phyloP scores from a whole-genome alignment of 805 yeast genomes.

The Candida orba region DNA sequence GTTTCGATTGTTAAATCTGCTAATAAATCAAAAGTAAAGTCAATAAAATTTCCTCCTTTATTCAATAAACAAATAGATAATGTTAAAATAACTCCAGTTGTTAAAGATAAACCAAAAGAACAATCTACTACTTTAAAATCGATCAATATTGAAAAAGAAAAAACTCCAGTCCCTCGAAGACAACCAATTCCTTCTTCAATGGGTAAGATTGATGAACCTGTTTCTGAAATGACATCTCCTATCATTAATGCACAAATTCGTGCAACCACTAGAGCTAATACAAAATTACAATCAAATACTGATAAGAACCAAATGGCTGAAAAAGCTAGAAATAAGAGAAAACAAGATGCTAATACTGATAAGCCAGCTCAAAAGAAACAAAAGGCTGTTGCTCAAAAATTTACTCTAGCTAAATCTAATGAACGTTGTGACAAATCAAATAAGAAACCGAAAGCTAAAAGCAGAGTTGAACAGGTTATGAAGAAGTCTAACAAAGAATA shows the following conservation, averaged over 20 bases:
- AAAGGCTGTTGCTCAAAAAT: no score
- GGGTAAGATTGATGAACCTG: constrained; percentile 3
- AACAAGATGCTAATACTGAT: neutral
- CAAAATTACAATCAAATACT: neutral
- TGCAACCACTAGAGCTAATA: constrained; percentile 12
- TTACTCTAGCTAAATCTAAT: no score
- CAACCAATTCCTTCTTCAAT: constrained; percentile 4
- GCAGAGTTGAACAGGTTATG: no score
- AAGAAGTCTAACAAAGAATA: neutral
- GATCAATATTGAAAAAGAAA: neutral
- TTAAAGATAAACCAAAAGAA: neutral
- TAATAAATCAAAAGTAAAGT: constrained; percentile 2
- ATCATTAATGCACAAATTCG: constrained; percentile 11
- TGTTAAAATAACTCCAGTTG: neutral
- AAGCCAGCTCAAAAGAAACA: neutral
- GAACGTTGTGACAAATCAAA: neutral
- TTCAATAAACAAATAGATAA: neutral
- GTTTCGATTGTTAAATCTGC: neutral
- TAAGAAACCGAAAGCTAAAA: neutral
- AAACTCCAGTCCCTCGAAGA: neutral
- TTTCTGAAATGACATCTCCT: constrained; percentile 14
- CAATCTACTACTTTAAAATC: neutral
- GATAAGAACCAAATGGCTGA: neutral
- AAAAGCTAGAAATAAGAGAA: neutral
- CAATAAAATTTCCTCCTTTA: constrained; percentile 4